These are phyloP conservation scores for Claviceps spartinae DNA, from an alignment of 2,329 filamentous ascomycete species.

Conservation along the genomic window DNA sequence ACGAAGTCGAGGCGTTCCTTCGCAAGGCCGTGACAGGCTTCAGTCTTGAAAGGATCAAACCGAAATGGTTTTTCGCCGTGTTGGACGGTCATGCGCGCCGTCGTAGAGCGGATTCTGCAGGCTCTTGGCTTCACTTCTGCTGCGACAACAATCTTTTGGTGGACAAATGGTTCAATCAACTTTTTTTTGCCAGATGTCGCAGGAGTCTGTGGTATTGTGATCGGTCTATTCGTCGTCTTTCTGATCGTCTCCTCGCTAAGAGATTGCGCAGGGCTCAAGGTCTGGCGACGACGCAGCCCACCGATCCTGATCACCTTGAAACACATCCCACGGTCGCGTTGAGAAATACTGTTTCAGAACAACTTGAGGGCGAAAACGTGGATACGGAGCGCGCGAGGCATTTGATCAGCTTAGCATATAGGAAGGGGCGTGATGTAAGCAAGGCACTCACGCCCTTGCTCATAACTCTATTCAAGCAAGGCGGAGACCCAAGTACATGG, in stretches of 20 bases:
- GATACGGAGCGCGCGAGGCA: slow-evolving; percentile 20
- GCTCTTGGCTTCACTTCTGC: slow-evolving; percentile 21
- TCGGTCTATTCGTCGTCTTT: slow-evolving; percentile 9
- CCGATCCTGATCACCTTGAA: neutral
- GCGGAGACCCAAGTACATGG: slow-evolving; percentile 14
- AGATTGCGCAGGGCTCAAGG: neutral
- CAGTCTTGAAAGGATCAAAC: slow-evolving; percentile 13
- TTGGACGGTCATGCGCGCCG: slow-evolving; percentile 17
- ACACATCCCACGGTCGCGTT: slow-evolving; percentile 16
- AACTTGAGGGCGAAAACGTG: slow-evolving; percentile 19
- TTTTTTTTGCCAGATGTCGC: slow-evolving; percentile 16
- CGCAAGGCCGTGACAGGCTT: slow-evolving; percentile 14
- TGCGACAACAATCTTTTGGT: slow-evolving; percentile 14
- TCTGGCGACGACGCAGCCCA: slow-evolving; percentile 23
- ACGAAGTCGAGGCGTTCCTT: slow-evolving; percentile 17
- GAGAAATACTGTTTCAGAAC: slow-evolving; percentile 32
- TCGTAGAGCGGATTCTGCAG: slow-evolving; percentile 15
- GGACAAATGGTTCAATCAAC: slow-evolving; percentile 17
- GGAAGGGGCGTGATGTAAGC: slow-evolving; percentile 28
- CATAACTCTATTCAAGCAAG: slow-evolving; percentile 21
- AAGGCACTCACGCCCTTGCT: slow-evolving; percentile 26
- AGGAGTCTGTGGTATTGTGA: slow-evolving; percentile 22
- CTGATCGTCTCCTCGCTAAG: slow-evolving; percentile 1
- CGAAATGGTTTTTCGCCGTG: slow-evolving; percentile 17
- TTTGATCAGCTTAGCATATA: slow-evolving; percentile 27